Conservation (phyloP, 257 asterid genomes). For the Ophiorrhiza pumila region DNA sequence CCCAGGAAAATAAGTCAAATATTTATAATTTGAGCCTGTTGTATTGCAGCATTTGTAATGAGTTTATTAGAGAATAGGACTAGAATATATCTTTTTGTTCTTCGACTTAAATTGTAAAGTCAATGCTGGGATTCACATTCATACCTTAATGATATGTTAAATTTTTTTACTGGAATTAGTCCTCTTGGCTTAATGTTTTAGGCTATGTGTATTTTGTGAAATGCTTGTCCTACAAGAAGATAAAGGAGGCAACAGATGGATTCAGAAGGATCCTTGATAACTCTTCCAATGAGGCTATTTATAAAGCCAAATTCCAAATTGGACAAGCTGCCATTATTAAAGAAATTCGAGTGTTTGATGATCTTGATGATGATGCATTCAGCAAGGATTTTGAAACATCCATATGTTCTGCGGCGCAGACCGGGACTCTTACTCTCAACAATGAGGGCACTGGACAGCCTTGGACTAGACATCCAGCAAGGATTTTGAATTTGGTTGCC, state of each 20-base stretch:
- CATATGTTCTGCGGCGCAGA: conserved; percentile 85
- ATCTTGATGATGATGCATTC: no score
- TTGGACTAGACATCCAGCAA: conserved; percentile 82
- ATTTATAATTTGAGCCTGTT: not conserved
- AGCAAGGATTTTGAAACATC: no score
- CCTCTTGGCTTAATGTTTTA: conserved; percentile 15
- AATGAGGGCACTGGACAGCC: conserved; percentile 72
- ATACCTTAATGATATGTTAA: not conserved
- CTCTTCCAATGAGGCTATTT: conserved; percentile 42
- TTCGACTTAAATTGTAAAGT: not conserved
- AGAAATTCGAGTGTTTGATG: no score
- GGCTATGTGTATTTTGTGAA: conserved; percentile 54
- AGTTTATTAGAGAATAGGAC: not conserved
- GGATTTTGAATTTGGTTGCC: no score
- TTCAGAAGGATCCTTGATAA: conserved; percentile 44
- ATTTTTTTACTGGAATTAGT: not conserved
- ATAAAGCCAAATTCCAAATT: conserved; percentile 61
- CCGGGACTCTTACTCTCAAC: conserved; percentile 78
- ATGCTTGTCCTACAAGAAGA: conserved; percentile 60
- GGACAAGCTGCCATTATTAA: conserved; percentile 55
- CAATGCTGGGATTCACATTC: not conserved
- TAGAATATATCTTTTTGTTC: not conserved
- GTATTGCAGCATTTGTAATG: no score
- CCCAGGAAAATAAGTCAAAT: not conserved
- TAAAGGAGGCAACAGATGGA: conserved; percentile 83